A percentile compares a stretch with the other conserved stretches of the same genome.
Evolutionary conservation across 2,329 filamentous ascomycete species (phyloP).

Genomic region (Lasiodiplodia hormozganensis): DNA sequence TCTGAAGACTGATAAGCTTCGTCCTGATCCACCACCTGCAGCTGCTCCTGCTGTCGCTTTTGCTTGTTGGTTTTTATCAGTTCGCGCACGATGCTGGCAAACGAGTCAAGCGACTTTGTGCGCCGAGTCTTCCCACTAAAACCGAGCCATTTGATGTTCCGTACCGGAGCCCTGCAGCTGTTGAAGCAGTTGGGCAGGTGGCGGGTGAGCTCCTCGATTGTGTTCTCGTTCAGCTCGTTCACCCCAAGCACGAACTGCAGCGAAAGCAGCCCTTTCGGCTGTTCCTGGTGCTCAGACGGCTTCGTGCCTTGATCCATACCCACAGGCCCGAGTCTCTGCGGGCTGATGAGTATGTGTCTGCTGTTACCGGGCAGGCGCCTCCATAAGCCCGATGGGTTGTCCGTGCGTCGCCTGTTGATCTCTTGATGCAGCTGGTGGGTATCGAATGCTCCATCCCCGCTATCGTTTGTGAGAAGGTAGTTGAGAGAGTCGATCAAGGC

Average conservation of each 20-base stretch:
- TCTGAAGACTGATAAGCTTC: neutral
- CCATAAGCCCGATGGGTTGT: neutral
- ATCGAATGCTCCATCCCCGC: neutral
- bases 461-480: neutral
- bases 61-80: neutral
- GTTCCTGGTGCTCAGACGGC: neutral
- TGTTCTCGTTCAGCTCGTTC: neutral
- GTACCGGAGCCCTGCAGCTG: neutral
- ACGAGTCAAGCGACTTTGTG: neutral
- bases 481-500: conserved; percentile 28
- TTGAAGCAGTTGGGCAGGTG: neutral
- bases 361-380: neutral
- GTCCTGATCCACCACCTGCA: neutral
- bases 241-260: neutral
- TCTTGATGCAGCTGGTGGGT: neutral
- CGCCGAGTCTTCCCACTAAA: neutral
- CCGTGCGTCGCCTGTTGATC: neutral
- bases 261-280: neutral
- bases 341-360: neutral
- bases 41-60: neutral
- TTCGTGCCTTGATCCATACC: neutral
- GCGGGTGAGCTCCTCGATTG: neutral
- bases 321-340: neutral
- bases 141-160: conserved; percentile 4
- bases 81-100: neutral